These are phyloP conservation scores for Lentinula lateritia DNA, from an alignment of 768 basidiomycete species.

Conservation along the genomic window DNA sequence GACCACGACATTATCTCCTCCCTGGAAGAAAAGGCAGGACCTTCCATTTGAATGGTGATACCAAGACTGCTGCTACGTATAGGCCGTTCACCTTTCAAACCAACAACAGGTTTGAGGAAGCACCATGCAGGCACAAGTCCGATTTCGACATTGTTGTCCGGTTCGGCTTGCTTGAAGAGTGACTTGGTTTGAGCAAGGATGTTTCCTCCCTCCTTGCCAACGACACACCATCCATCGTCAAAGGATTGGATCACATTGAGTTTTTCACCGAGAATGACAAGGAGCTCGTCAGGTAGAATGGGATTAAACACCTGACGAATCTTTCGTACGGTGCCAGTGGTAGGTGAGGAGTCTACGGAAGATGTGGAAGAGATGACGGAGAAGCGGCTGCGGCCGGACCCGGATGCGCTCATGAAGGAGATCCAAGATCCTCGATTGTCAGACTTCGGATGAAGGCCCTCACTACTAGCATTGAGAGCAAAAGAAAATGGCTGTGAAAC, in stretches of 20 bases:
- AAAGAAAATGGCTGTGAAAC: slow-evolving; percentile 35
- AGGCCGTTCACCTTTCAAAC: slow-evolving; percentile 56
- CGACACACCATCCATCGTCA: slow-evolving; percentile 63
- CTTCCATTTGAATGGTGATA: slow-evolving; percentile 51
- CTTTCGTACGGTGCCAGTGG: slow-evolving; percentile 37
- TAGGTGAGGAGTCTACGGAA: slow-evolving; percentile 26
- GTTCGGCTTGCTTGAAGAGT: slow-evolving; percentile 28
- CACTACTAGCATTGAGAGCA: slow-evolving; percentile 22
- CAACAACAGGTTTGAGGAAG: slow-evolving; percentile 60
- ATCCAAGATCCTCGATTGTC: neutral
- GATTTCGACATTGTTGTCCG: slow-evolving; percentile 45
- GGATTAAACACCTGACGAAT: slow-evolving; percentile 58
- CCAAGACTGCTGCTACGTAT: slow-evolving; percentile 60
- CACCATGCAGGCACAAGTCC: slow-evolving; percentile 77
- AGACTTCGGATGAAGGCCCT: slow-evolving; percentile 9
- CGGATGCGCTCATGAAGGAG: slow-evolving; percentile 24
- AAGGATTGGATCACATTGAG: slow-evolving; percentile 60
- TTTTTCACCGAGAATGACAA: slow-evolving; percentile 51
- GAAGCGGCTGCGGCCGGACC: slow-evolving; percentile 29
- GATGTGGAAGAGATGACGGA: slow-evolving; percentile 33
- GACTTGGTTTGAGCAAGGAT: slow-evolving; percentile 30
- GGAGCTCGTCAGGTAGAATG: slow-evolving; percentile 70
- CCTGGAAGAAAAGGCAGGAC: slow-evolving; percentile 31
- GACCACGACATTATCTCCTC: slow-evolving; percentile 66
- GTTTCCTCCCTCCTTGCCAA: slow-evolving; percentile 42